Percentiles rank a stretch among this genome's conserved stretches.
Evolutionary conservation across 441 rosid species (phyloP).

Genomic region (Bruguiera hainesii): DNA sequence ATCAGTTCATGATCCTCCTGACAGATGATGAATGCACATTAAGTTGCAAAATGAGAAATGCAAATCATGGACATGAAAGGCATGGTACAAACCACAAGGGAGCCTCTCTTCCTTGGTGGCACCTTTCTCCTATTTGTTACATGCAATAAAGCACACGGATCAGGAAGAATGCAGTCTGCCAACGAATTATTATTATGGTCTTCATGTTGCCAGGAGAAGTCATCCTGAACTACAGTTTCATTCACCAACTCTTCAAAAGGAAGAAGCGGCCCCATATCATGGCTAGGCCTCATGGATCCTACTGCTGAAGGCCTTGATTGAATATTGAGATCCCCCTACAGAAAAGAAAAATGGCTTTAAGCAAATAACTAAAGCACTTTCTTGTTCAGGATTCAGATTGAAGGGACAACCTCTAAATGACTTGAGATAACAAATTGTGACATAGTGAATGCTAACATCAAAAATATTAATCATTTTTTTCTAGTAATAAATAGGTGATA

Average conservation of each 20-base stretch:
- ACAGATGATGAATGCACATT: conserved; percentile 25
- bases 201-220: conserved; percentile 38
- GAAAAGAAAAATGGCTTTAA: conserved; percentile 19
- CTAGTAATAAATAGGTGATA: no score
- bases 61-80: conserved; percentile 20
- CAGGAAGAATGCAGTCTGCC: conserved; percentile 55
- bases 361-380: not conserved
- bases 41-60: conserved; percentile 24
- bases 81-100: conserved; percentile 49
- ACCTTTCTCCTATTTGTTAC: conserved; percentile 84
- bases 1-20: conserved; percentile 53
- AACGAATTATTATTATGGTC: conserved; percentile 24
- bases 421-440: no score
- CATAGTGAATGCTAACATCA: no score
- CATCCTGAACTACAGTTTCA: conserved; percentile 36
- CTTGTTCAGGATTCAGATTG: no score
- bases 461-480: no score
- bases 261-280: conserved; percentile 61
- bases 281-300: conserved; percentile 38
- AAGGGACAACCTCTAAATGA: no score
- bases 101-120: conserved; percentile 47
- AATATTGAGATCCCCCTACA: conserved; percentile 44
- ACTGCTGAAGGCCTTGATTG: conserved; percentile 49
- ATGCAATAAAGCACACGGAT: conserved; percentile 67
- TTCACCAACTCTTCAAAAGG: conserved; percentile 63